Conservation (phyloP, 805 yeast species). For the Cyberlindnera subsufficiens region DNA sequence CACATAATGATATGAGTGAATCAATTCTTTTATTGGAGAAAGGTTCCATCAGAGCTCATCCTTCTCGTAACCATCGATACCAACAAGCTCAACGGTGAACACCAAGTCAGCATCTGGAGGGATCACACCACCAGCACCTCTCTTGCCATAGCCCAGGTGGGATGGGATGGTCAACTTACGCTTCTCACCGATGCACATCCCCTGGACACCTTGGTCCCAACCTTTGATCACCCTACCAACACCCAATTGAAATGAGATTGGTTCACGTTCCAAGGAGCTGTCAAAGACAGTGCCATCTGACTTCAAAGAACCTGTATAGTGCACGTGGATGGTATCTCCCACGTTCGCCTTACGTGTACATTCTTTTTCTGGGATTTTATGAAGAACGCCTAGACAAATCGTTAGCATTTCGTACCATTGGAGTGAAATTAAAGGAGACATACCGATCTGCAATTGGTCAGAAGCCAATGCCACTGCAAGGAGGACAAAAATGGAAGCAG, state of each 20-base stretch:
- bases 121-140: conserved; percentile 72
- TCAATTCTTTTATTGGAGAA: not conserved
- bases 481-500: not conserved
- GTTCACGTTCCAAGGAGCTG: conserved; percentile 60
- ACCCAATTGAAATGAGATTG: conserved; percentile 72
- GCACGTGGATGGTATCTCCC: conserved; percentile 71
- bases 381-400: conserved; percentile 33
- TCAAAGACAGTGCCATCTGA: conserved; percentile 69
- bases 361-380: conserved; percentile 40
- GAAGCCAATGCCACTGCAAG: not conserved
- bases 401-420: not conserved
- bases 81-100: conserved; percentile 61
- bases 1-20: no score
- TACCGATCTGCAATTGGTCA: not conserved
- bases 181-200: conserved; percentile 79
- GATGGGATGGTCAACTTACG: conserved; percentile 78
- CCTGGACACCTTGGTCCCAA: conserved; percentile 84
- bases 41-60: conserved; percentile 12
- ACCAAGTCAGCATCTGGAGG: conserved; percentile 74
- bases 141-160: conserved; percentile 66
- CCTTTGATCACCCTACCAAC: conserved; percentile 77
- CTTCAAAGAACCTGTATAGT: conserved; percentile 67
- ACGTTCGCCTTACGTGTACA: conserved; percentile 52
- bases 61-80: conserved; percentile 34
- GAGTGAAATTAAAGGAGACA: not conserved